phyloP scores from a whole-genome alignment of 176 grass and related monocot species.

The Pharus latifolius region DNA sequence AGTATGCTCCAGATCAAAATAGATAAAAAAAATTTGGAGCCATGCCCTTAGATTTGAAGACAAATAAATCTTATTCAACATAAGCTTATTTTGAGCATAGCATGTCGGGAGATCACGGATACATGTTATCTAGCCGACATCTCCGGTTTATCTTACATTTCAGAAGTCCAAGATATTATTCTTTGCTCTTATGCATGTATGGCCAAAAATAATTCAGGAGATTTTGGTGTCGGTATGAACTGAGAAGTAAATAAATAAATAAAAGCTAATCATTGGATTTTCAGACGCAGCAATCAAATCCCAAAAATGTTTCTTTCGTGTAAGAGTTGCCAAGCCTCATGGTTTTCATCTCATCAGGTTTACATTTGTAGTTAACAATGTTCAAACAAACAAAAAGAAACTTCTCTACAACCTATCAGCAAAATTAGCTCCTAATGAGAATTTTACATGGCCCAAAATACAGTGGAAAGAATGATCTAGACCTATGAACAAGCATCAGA shows the following conservation, averaged over 20 bases:
- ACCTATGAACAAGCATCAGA: background rate
- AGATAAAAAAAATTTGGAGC: too few species aligned
- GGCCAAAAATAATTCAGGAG: background rate
- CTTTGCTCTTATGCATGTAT: background rate
- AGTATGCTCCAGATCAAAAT: too few species aligned
- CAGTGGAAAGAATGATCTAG: background rate
- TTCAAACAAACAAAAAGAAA: background rate
- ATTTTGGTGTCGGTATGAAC: background rate
- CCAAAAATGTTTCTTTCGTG: background rate
- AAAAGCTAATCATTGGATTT: background rate
- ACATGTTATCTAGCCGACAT: background rate
- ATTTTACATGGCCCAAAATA: background rate
- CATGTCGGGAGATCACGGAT: background rate
- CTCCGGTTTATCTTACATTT: background rate
- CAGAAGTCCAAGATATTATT: background rate
- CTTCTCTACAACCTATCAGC: background rate
- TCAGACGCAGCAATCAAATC: background rate
- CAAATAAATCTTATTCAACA: too few species aligned
- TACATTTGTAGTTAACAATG: background rate
- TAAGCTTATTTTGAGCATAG: background rate
- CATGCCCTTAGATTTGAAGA: too few species aligned
- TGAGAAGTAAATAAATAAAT: background rate
- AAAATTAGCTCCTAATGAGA: background rate
- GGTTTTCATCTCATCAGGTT: background rate
- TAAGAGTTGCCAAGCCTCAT: background rate